Percentiles rank a stretch among this genome's conserved stretches.
These are phyloP conservation scores for Neopestalotiopsis sp. DNA, from an alignment of 2,329 filamentous ascomycete species.

Conservation along the genomic window DNA sequence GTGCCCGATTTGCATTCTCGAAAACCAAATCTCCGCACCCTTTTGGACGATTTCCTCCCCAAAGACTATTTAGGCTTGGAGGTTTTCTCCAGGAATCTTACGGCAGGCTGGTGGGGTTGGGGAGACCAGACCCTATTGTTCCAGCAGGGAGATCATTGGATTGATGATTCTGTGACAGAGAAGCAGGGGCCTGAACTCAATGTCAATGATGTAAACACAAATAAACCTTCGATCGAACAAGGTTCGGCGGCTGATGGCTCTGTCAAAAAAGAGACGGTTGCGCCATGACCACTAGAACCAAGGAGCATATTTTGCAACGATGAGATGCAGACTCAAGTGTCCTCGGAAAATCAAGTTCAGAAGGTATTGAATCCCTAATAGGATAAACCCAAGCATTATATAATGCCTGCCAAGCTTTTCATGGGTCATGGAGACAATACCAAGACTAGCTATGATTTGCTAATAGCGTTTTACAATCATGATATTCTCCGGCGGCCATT, in stretches of 20 bases:
- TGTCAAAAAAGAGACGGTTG: not conserved
- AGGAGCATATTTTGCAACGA: too few species aligned
- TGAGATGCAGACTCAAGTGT: too few species aligned
- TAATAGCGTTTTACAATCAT: too few species aligned
- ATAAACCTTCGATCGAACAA: not conserved
- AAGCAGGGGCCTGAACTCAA: not conserved
- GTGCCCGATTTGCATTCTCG: constrained; percentile 80
- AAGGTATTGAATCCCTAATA: too few species aligned
- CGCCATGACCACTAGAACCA: not conserved
- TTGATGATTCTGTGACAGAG: constrained; percentile 16
- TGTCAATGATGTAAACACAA: not conserved
- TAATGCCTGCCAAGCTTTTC: too few species aligned
- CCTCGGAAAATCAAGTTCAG: too few species aligned
- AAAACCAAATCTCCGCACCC: constrained; percentile 72
- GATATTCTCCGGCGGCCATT: too few species aligned
- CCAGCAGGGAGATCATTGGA: constrained; percentile 64
- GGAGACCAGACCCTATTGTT: constrained; percentile 76
- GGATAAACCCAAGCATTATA: too few species aligned
- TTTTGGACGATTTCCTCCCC: constrained; percentile 63
- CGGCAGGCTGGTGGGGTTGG: constrained; percentile 80
- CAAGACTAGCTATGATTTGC: too few species aligned
- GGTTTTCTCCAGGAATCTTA: constrained; percentile 77
- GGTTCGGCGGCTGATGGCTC: not conserved
- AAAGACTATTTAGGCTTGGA: constrained; percentile 67
- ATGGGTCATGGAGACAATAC: too few species aligned